These are phyloP conservation scores for Ophiostoma ips DNA, from an alignment of 2,329 filamentous ascomycete genomes.

Conservation along the genomic window DNA sequence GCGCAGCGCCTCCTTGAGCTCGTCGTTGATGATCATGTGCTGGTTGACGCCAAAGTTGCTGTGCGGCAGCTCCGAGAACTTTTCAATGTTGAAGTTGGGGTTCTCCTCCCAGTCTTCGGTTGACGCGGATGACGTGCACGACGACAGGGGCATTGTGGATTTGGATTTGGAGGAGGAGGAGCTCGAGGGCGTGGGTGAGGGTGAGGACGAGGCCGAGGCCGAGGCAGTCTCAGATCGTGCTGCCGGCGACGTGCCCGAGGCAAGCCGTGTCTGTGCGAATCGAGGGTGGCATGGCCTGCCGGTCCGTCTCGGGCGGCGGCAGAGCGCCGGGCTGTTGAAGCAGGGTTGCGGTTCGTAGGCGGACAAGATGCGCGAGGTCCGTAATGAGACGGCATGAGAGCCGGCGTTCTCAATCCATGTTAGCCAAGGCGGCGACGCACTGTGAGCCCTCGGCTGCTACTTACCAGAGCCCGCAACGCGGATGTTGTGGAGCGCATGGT, in stretches of 20 bases:
- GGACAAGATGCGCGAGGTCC: not conserved
- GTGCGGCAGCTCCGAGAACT: conserved; percentile 64
- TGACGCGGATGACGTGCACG: conserved; percentile 13
- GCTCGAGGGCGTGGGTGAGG: conserved; percentile 10
- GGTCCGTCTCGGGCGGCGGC: not conserved
- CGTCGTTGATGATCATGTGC: conserved; percentile 87
- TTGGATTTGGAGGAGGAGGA: too few species aligned
- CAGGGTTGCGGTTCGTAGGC: not conserved
- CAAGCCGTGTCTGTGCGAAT: not conserved
- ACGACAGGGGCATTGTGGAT: conserved; percentile 11
- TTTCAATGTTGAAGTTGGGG: conserved; percentile 54
- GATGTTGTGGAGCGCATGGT: conserved; percentile 6
- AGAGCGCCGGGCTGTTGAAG: not conserved
- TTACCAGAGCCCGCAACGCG: conserved; percentile 9
- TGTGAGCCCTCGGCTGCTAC: not conserved
- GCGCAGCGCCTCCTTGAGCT: conserved; percentile 83
- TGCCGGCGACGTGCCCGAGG: not conserved
- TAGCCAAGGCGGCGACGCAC: not conserved
- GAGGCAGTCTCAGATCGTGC: not conserved
- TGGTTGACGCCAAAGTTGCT: conserved; percentile 87
- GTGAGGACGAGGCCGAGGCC: conserved; percentile 11
- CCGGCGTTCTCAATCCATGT: not conserved
- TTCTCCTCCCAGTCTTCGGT: conserved; percentile 59
- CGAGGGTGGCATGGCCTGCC: not conserved
- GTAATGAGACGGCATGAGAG: not conserved